Evolutionary conservation across 257 asterid species (phyloP).

Genomic region (Solanum rostratum): DNA sequence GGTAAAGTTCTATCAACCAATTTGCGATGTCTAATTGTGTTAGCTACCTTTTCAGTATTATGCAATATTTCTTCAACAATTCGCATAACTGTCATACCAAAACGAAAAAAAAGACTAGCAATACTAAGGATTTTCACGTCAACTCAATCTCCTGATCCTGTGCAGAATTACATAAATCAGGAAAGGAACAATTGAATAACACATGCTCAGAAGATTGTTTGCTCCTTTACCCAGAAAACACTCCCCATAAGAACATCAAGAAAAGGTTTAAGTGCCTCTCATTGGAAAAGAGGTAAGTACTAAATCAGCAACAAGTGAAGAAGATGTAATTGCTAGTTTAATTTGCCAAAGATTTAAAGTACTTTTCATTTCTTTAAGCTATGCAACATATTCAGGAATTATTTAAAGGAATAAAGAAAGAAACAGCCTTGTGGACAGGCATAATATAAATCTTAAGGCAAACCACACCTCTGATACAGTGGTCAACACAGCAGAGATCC

Average conservation of each 20-base stretch:
- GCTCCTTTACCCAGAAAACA: not conserved
- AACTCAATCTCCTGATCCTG: not conserved
- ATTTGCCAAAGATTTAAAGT: not conserved
- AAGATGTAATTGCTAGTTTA: not conserved
- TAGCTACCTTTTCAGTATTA: not conserved
- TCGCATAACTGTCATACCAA: not conserved
- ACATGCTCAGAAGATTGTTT: not conserved
- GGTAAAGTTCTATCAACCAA: not conserved
- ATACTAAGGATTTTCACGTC: not conserved
- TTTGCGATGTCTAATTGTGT: not conserved
- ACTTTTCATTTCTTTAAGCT: not conserved
- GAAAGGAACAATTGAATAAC: not conserved
- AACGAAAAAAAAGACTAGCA: not conserved
- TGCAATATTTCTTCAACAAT: not conserved
- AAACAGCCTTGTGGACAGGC: not conserved
- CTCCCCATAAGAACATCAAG: not conserved
- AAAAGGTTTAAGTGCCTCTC: not conserved
- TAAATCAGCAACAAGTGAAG: not conserved
- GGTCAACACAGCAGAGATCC: constrained; percentile 80
- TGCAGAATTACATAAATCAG: not conserved
- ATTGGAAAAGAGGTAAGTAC: not conserved
- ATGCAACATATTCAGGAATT: not conserved
- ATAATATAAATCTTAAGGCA: not conserved
- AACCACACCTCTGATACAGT: constrained; percentile 76
- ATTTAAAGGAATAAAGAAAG: not conserved